These are phyloP conservation scores for Coemansia sp. DNA, from an alignment of 192 early-diverging fungal species.

Conservation along the genomic window DNA sequence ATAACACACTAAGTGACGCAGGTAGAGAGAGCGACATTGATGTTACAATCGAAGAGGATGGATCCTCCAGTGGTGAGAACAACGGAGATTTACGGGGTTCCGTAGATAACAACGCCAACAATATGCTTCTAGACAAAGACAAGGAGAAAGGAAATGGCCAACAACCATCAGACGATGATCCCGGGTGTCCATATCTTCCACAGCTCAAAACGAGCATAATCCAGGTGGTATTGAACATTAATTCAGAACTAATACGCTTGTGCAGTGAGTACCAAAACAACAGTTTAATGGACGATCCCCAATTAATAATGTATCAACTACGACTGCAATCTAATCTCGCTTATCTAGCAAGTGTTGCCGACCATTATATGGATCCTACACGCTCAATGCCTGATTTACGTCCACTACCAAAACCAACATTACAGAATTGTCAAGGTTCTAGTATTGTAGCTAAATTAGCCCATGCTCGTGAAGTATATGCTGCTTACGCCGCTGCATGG, in stretches of 20 bases:
- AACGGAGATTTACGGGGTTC: background rate
- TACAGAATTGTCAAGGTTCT: constrained; percentile 31
- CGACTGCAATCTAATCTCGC: constrained; percentile 66
- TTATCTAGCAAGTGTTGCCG: constrained; percentile 63
- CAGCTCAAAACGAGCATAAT: constrained; percentile 54
- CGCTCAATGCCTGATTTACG: constrained; percentile 38
- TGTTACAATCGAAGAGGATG: constrained; percentile 45
- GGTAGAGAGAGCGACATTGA: constrained; percentile 47
- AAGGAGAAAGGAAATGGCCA: constrained; percentile 11
- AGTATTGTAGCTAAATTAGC: constrained; percentile 36
- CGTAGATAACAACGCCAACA: background rate
- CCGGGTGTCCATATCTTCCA: constrained; percentile 38
- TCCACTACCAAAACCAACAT: constrained; percentile 32
- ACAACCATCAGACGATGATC: constrained; percentile 36
- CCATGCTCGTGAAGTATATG: constrained; percentile 45
- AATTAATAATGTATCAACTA: constrained; percentile 59
- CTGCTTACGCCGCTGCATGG: constrained; percentile 37
- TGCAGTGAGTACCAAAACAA: constrained; percentile 65
- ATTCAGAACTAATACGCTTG: constrained; percentile 60
- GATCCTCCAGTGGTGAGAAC: constrained; percentile 25
- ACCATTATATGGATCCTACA: constrained; percentile 54
- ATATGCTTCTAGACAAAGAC: background rate
- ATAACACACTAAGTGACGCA: constrained; percentile 22
- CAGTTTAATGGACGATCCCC: constrained; percentile 59
- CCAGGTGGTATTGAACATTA: constrained; percentile 62